Base-by-base conservation (phyloP, 2,329 filamentous ascomycete genomes). In the Cladosporium sp. region DNA sequence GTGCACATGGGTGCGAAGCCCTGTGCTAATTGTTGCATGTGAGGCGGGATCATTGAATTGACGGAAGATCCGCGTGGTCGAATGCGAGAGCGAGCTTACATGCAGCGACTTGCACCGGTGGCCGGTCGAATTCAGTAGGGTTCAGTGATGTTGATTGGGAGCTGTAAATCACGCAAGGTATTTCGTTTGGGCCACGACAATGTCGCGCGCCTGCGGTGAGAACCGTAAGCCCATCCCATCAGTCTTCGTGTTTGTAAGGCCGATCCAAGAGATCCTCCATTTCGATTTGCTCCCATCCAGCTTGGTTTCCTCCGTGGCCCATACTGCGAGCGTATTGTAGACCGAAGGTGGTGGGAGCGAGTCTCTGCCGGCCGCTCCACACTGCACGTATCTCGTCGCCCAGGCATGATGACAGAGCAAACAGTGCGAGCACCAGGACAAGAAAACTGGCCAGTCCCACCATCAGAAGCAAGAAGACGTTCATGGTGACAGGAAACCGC, bases 201-300 rank as follows among this genome's bases (percentile, higher is more conserved):
- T 28, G 22, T 28, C 4, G 22, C 22, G 4, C 22, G 22, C 22
- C 7, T 28, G 22, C 22, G 22, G 22, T 28, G 22, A 28, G 22
- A 1, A 28, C 22, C 22, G 22, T 5, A 28, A 28, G 8, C 4
- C 13, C 35, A n/a, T 38, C 35, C 11, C 8, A 8, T 44, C 22
- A 31, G 31, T 52, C 44, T 19, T 55, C 46, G n/a, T 57, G 41
- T 3, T 41, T 43, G 40, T 69, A 35, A 10, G 56, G 58, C 43
- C 63, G 46, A 48, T 72, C 71, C 51, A 82, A 68, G 76, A 83
- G 80, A 53, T 81, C 77, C 56, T 83, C 77, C 75, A 83, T 73
- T 66, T 84, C 80, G 55, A 84, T 82, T 56, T 82, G 79, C 62
- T 83, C 80, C 63, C 79, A 83, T 55, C 79, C 76, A 8, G 74